Evolutionary conservation across 768 basidiomycete genomes (phyloP).

Genomic region (Termitomyces sp.): DNA sequence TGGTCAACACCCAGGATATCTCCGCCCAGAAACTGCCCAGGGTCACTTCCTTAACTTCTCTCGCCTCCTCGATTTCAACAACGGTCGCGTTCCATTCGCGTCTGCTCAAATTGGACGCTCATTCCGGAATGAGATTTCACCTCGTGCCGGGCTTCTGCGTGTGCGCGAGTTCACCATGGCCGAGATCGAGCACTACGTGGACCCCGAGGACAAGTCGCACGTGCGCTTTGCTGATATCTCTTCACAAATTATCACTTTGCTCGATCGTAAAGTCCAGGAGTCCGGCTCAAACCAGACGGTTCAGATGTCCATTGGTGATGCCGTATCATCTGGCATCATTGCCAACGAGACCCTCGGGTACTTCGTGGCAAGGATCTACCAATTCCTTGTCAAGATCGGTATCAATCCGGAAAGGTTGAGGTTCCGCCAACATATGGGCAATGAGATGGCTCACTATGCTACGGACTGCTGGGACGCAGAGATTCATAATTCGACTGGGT

Average conservation of each 20-base stretch:
- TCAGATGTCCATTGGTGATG: conserved; percentile 78
- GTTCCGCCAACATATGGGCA: conserved; percentile 97
- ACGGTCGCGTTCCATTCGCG: conserved; percentile 92
- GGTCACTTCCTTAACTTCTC: conserved; percentile 99
- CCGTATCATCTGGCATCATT: conserved; percentile 78
- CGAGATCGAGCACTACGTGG: conserved; percentile 98
- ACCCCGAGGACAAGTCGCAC: conserved; percentile 89
- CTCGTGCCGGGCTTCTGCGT: conserved; percentile 91
- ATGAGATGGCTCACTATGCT: conserved; percentile 99
- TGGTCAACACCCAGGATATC: conserved; percentile 91
- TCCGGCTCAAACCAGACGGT: conserved; percentile 61
- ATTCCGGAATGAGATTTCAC: conserved; percentile 98
- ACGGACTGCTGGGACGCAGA: conserved; percentile 99
- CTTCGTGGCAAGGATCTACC: conserved; percentile 89
- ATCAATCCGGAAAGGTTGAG: conserved; percentile 78
- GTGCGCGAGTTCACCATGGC: conserved; percentile 99
- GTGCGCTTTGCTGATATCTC: conserved; percentile 76
- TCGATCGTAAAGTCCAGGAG: conserved; percentile 80
- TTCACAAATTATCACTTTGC: conserved; percentile 66
- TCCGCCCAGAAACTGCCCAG: conserved; percentile 97
- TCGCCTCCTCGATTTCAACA: conserved; percentile 96
- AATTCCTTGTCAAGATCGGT: conserved; percentile 87
- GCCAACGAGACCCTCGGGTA: conserved; percentile 98
- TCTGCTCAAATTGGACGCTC: conserved; percentile 94
- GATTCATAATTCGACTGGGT: conserved; percentile 83